Evolutionary conservation across 495 filamentous ascomycete species (phyloP), one percentile per base, ranked within the genome.

Genomic region (Ramalina intermedia): DNA sequence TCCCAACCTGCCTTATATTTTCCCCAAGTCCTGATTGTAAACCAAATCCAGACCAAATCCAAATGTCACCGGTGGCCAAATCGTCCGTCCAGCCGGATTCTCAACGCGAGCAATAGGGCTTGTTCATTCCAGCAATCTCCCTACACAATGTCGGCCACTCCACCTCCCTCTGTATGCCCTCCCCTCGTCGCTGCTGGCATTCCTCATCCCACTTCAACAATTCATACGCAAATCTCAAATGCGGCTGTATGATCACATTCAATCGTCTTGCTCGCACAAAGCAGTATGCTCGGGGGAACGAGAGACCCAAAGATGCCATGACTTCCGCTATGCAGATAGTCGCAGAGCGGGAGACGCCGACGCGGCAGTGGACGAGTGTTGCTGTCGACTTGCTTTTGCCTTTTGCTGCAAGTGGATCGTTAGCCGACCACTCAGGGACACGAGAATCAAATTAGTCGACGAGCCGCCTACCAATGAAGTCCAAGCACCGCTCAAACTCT

Each of bases 311-410:
- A 6, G 79, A 69, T 12, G 81, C 75, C 91, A 98, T 98, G 18
- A 96, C 90, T 65, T 96, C 89, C 29, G 91, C 91, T 58, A 98
- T 96, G 66, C 91, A 96, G 60, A 98, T 95, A 7, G 91, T 98
- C 18, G 91, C 91, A 43, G 84, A 90, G 50, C 91, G 74, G 17
- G 88, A 95, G 50, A 98, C 91, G 42, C 91, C 91, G 39, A 98
- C 91, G 12, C 93, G 81, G 62, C 91, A 98, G 63, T 98, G 91
- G 23, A 98, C 91, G 41, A 98, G 71, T 1, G 91, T 95, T n/a
- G 90, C 87, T 5, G 75, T 82, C 18, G 78, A 76, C 38, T 85
- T 81, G 37, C 59, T 60, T 56, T 81, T 84, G 36, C 90, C 87
- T 58, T 80, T 74, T 24, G 82, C 89, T 94, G 54, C 48, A 46